Percentiles rank a stretch among this genome's conserved stretches.
Evolutionary conservation across 2,329 filamentous ascomycete genomes (phyloP).

Genomic region (Sporothrix curviconia): DNA sequence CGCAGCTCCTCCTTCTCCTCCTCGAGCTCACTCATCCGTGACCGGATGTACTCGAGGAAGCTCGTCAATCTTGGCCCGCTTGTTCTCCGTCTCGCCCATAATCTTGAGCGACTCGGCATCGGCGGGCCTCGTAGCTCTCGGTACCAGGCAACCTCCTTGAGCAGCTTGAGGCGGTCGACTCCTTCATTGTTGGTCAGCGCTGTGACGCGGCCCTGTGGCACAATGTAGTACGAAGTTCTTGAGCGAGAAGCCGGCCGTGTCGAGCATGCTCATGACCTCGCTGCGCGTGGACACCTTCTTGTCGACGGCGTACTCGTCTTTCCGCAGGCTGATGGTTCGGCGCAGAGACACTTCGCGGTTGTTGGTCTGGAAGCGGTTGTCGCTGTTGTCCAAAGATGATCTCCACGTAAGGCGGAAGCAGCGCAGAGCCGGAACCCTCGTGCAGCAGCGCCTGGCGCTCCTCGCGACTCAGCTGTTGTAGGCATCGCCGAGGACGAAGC

Average conservation of each 20-base stretch:
- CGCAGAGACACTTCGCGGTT: constrained; percentile 86
- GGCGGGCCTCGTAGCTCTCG: constrained; percentile 88
- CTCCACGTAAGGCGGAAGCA: constrained; percentile 99
- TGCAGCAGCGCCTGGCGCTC: constrained; percentile 95
- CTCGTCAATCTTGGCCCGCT: constrained; percentile 90
- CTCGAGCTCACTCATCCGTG: constrained; percentile 80
- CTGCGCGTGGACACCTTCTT: constrained; percentile 84
- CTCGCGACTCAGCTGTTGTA: constrained; percentile 93
- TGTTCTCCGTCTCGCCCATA: constrained; percentile 93
- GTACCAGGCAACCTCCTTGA: constrained; percentile 99
- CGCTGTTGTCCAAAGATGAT: constrained; percentile 97
- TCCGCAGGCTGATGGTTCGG: constrained; percentile 92
- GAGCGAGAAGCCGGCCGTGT: constrained; percentile 91
- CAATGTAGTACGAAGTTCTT: constrained; percentile 99
- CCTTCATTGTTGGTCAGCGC: constrained; percentile 98
- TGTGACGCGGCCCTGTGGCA: constrained; percentile 93
- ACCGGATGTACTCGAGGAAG: constrained; percentile 85
- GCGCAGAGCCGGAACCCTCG: constrained; percentile 93
- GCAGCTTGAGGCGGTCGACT: constrained; percentile 75
- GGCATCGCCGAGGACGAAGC: constrained; percentile 95
- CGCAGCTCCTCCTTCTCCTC: constrained; percentile 95
- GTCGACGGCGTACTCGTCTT: constrained; percentile 97
- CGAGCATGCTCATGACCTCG: constrained; percentile 90
- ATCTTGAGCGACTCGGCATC: constrained; percentile 91
- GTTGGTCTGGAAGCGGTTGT: constrained; percentile 89